Evolutionary conservation across 192 early-diverging fungal genomes (phyloP), one percentile per base, ranked within the genome.

Genomic region (Backusella macrospora): DNA sequence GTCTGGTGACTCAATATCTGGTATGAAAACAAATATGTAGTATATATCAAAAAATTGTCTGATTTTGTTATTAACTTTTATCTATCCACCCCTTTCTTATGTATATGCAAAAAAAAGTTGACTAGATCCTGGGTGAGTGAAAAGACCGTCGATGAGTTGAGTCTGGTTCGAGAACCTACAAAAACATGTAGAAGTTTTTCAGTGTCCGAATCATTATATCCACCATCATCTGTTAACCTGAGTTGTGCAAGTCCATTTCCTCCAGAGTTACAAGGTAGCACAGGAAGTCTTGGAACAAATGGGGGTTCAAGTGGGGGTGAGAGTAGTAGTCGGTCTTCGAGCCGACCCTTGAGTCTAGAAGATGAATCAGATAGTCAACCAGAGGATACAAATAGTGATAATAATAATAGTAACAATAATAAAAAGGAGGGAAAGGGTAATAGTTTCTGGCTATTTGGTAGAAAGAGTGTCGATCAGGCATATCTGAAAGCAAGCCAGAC

Each of bases 81-180:
- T n/a, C n/a, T n/a, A n/a, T n/a, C n/a, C n/a, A n/a, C n/a, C n/a
- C n/a, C n/a, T n/a, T n/a, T n/a, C n/a, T n/a, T n/a, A n/a, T n/a
- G n/a, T n/a, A n/a, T 37, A 40, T 70, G 14, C 45, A 70, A 39
- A 34, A 38, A 7, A 64, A 46, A 72, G 71, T 79, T 94, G 59
- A 89, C 88, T 5, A 75, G 92, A 39, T 77, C 84, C 1, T 92
- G 90, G 90, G 84, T 88, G 10, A 85, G 86, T 9, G 90, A 94
- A 78, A 90, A 90, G 48, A 91, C 89, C 75, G 86, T 94, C 6
- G 92, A 94, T 76, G 90, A 92, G 72, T 67, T 94, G 43, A 91
- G 90, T 66, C 74, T 85, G 38, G 55, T 80, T 26, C 78, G 92
- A 16, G 92, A 93, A 71, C 91, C 92, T 38, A 73, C 83, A 45